phyloP scores from a whole-genome alignment of 345 rosid genomes.

The Rhodamnia rubescens region DNA sequence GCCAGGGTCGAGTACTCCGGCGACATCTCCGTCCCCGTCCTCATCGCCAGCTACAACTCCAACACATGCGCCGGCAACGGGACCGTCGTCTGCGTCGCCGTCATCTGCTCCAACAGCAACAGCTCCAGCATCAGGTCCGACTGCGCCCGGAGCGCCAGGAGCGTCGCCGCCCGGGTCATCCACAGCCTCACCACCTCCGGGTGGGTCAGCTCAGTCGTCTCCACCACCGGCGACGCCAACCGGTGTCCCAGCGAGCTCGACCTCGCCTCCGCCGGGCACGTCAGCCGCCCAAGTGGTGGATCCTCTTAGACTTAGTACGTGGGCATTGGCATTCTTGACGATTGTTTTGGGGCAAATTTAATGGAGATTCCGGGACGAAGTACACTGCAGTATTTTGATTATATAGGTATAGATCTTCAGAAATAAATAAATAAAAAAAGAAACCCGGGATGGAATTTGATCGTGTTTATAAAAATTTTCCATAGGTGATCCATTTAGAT shows the following conservation, averaged over 20 bases:
- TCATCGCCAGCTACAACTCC: background rate
- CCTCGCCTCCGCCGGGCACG: background rate
- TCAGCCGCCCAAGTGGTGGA: background rate
- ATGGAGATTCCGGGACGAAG: background rate
- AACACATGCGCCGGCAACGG: background rate
- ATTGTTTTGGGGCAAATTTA: background rate
- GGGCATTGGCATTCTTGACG: background rate
- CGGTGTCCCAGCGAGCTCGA: background rate
- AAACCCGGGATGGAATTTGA: background rate
- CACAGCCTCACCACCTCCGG: background rate
- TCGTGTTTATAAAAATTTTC: background rate
- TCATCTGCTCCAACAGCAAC: background rate
- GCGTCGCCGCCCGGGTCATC: background rate
- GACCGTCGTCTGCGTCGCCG: background rate
- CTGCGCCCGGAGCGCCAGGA: slow-evolving; percentile 4
- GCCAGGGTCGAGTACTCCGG: background rate
- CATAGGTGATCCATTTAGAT: background rate
- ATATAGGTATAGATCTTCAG: background rate
- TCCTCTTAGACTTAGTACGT: background rate
- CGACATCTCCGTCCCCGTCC: background rate
- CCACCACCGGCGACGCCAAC: background rate
- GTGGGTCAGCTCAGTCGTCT: background rate
- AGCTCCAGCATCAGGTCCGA: background rate
- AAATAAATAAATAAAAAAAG: background rate
- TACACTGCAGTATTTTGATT: background rate